Base-by-base conservation (phyloP, 2,329 filamentous ascomycete species). In the Achaetomium macrosporum region DNA sequence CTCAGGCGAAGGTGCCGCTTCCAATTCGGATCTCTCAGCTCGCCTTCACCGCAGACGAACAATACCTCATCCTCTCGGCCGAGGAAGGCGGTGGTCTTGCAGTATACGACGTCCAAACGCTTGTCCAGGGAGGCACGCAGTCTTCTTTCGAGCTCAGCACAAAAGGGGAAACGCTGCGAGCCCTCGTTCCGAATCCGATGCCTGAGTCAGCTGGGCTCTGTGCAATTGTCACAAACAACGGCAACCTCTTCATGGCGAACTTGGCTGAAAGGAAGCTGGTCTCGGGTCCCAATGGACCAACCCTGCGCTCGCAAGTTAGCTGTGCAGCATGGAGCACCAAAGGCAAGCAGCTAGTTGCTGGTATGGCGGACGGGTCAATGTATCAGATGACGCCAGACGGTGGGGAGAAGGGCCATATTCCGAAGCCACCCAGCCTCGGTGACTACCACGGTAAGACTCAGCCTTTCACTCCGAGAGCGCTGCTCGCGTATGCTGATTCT, bases 261-360 rank as follows among this genome's bases (percentile, higher is more conserved):
- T 69, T 99, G 55, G 84, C 86, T 63, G 79, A 84, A 36, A 77
- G 79, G 45, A 76, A 72, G 39, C 76, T 90, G 42, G 66, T 78
- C 9, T 71, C 73, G 33, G 80, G 81, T 1, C 63, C 76, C 17
- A 82, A 82, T 58, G 88, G 88, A 33, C 74, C 63, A 5, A 73
- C 84, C 1, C 74, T 95, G 58, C 88, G 85, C 63, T 75, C 79
- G 29, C 84, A 87, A 44, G 91, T 95, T 29, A 90, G 85, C 65
- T 93, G 87, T 63, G 79, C 89, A 6, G 85, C 88, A 51, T 99
- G 95, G 93, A 99, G 93, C 68, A 86, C 83, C 56, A 89, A 85
- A 66, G 93, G 93, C 43, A 99, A 96, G 68, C 92, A 97, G 66
- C 75, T 99, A 41, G 85, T 95, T 42, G 91, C 89, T 60, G 93